These are phyloP conservation scores for Ochetophila trinervis DNA, from an alignment of 306 rosid species.

Conservation along the genomic window DNA sequence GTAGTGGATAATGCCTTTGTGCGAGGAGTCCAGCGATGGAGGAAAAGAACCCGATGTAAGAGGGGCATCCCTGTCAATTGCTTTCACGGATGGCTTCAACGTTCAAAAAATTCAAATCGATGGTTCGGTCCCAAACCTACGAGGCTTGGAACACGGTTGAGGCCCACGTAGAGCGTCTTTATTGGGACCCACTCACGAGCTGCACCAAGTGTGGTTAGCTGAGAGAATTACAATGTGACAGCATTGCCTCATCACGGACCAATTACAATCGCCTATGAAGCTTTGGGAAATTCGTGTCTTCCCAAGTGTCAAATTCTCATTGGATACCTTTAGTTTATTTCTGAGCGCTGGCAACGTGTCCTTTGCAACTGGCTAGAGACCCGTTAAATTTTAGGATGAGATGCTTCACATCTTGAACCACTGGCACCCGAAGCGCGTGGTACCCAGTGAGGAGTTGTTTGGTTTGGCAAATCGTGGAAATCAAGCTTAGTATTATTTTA, in stretches of 20 bases:
- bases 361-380: constrained; percentile 2
- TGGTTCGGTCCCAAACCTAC: constrained; percentile 38
- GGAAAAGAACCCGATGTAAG: background rate
- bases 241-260: constrained; percentile 5
- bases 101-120: constrained; percentile 67
- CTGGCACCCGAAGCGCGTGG: constrained; percentile 36
- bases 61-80: constrained; percentile 35
- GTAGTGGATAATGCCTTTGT: too few species aligned
- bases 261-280: background rate
- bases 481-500: too few species aligned
- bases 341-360: background rate
- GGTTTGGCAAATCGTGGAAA: background rate
- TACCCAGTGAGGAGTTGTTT: background rate
- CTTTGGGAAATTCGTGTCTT: background rate
- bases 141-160: constrained; percentile 27
- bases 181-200: constrained; percentile 40
- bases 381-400: constrained; percentile 6
- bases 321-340: background rate
- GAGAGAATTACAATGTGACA: background rate
- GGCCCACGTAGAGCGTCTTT: constrained; percentile 53
- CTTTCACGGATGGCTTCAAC: constrained; percentile 26
- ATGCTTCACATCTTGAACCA: constrained; percentile 1
- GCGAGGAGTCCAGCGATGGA: too few species aligned
- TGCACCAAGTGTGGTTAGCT: background rate
- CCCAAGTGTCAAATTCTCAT: constrained; percentile 23